phyloP scores from a whole-genome alignment of 108 stramenopile genomes.

The Stephanodiscus minutulus region DNA sequence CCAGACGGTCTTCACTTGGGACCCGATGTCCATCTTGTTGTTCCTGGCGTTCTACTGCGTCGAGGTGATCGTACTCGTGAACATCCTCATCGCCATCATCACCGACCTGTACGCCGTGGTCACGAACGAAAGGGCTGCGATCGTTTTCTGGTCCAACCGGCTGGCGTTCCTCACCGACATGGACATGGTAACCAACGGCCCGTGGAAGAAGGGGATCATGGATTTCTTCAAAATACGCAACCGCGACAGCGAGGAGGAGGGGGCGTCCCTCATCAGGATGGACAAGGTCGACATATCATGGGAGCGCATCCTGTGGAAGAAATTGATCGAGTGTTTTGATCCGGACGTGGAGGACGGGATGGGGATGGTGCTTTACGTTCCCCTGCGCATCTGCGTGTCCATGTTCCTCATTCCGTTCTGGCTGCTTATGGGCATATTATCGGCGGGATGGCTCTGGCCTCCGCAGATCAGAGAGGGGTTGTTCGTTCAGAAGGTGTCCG shows the following conservation, averaged over 20 bases:
- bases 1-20: slow-evolving; percentile 53
- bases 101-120: slow-evolving; percentile 84
- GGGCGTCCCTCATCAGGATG: neutral
- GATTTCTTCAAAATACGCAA: slow-evolving; percentile 27
- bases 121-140: slow-evolving; percentile 83
- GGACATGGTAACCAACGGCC: slow-evolving; percentile 47
- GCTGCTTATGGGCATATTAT: slow-evolving; percentile 65
- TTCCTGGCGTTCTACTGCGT: slow-evolving; percentile 71
- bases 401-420: slow-evolving; percentile 76
- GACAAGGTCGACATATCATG: slow-evolving; percentile 27
- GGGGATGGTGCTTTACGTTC: slow-evolving; percentile 56
- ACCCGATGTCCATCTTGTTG: slow-evolving; percentile 56
- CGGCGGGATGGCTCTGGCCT: slow-evolving; percentile 83
- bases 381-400: slow-evolving; percentile 54
- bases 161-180: slow-evolving; percentile 84
- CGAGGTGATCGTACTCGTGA: slow-evolving; percentile 75
- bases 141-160: slow-evolving; percentile 87
- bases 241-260: slow-evolving; percentile 26
- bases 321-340: slow-evolving; percentile 68
- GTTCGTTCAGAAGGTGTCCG: slow-evolving; percentile 73
- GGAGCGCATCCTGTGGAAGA: slow-evolving; percentile 58
- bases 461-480: slow-evolving; percentile 83
- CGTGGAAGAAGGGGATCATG: slow-evolving; percentile 32
- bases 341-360: slow-evolving; percentile 59
- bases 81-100: slow-evolving; percentile 86